These are phyloP conservation scores for Lasiodiplodia hormozganensis DNA, from an alignment of 2,329 filamentous ascomycete species.

Conservation along the genomic window DNA sequence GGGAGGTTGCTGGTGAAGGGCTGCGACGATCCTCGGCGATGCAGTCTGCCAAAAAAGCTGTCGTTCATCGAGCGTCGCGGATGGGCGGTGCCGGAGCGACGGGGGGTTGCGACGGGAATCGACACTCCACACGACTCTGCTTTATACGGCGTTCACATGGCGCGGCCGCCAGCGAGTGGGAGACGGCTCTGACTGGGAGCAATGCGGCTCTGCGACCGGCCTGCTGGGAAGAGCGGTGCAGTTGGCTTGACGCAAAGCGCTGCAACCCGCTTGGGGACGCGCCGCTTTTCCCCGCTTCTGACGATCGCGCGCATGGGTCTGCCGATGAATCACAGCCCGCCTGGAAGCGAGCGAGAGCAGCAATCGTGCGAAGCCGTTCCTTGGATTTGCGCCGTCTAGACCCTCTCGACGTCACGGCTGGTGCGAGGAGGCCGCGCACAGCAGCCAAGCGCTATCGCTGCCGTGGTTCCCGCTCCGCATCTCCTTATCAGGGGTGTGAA, in stretches of 20 bases:
- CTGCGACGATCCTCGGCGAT: conserved; percentile 4
- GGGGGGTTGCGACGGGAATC: background rate
- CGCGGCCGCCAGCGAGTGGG: background rate
- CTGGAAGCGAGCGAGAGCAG: background rate
- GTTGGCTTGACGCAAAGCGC: conserved; percentile 4
- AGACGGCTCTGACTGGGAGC: conserved; percentile 24
- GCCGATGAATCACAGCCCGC: conserved; percentile 11
- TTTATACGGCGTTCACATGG: conserved; percentile 29
- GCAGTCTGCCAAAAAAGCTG: background rate
- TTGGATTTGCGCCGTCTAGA: background rate
- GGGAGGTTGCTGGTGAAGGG: conserved; percentile 12
- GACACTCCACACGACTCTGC: background rate
- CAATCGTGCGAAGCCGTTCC: background rate
- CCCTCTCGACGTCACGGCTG: background rate
- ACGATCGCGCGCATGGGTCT: conserved; percentile 13
- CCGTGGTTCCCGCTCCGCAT: background rate
- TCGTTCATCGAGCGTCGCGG: conserved; percentile 2
- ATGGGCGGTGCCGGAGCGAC: background rate
- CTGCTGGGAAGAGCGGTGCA: conserved; percentile 1
- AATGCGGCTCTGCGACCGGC: conserved; percentile 27
- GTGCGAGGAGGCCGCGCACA: background rate
- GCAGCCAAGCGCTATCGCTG: conserved; percentile 2
- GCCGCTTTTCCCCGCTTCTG: conserved; percentile 24
- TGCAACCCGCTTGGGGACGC: background rate
- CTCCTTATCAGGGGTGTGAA: conserved; percentile 7